phyloP scores from a whole-genome alignment of 2,329 filamentous ascomycete species.

The Trichophyton equinum region DNA sequence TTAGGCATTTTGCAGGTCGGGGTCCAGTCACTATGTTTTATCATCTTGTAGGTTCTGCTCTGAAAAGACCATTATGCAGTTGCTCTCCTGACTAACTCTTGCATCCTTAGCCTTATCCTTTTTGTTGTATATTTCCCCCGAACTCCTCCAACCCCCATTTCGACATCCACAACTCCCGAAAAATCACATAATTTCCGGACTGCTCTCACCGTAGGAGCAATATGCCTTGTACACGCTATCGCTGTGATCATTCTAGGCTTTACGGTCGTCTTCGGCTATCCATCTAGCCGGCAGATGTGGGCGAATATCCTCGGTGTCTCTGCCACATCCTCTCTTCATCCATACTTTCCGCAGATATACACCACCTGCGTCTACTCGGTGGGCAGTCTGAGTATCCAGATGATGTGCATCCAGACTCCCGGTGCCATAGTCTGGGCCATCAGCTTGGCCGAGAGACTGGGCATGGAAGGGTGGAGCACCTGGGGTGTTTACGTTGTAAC shows the following conservation, averaged over 20 bases:
- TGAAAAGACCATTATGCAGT: not conserved
- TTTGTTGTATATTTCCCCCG: conserved; percentile 89
- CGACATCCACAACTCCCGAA: conserved; percentile 19
- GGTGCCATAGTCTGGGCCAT: conserved; percentile 81
- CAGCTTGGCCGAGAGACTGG: conserved; percentile 68
- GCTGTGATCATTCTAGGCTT: conserved; percentile 50
- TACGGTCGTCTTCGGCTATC: conserved; percentile 54
- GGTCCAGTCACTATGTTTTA: conserved; percentile 84
- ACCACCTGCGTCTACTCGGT: conserved; percentile 78
- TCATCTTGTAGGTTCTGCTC: conserved; percentile 58
- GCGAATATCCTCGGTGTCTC: conserved; percentile 75
- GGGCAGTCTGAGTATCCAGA: conserved; percentile 83
- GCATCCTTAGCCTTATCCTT: conserved; percentile 57
- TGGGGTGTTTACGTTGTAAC: conserved; percentile 89
- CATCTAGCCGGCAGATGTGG: conserved; percentile 58
- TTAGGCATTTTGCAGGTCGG: conserved; percentile 85
- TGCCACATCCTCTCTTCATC: conserved; percentile 61
- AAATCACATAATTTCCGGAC: conserved; percentile 60
- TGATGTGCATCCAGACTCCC: conserved; percentile 97
- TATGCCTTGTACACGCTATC: conserved; percentile 67
- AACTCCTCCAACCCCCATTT: conserved; percentile 39
- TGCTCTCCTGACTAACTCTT: not conserved
- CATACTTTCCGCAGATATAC: conserved; percentile 90
- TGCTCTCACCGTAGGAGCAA: conserved; percentile 59
- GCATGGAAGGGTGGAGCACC: conserved; percentile 78